phyloP scores from a whole-genome alignment of 805 yeast genomes.

The Hanseniaspora taiwanica region DNA sequence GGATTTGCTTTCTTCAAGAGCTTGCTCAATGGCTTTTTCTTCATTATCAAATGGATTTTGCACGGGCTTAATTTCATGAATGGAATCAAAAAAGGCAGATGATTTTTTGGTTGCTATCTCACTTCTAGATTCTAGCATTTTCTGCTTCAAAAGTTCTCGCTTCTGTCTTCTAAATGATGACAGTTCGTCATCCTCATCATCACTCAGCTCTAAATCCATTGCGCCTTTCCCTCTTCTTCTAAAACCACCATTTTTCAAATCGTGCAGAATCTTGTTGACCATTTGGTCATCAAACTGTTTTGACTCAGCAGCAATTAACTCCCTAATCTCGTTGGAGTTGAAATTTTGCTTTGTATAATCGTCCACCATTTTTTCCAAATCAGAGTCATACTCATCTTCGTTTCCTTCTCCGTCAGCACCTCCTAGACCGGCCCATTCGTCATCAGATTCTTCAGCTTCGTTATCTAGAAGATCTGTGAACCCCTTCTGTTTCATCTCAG shows the following conservation, averaged over 20 bases:
- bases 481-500: slow-evolving; percentile 47
- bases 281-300: slow-evolving; percentile 48
- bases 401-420: slow-evolving; percentile 33
- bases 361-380: slow-evolving; percentile 68
- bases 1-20: slow-evolving; percentile 17
- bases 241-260: slow-evolving; percentile 59
- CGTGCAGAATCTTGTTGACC: slow-evolving; percentile 55
- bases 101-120: slow-evolving; percentile 40
- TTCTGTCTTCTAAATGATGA: slow-evolving; percentile 28
- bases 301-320: slow-evolving; percentile 44
- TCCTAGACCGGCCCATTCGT: slow-evolving; percentile 76
- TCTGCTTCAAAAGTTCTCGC: slow-evolving; percentile 34
- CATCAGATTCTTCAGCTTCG: slow-evolving; percentile 83
- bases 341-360: slow-evolving; percentile 46
- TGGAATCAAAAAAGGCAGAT: slow-evolving; percentile 53
- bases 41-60: slow-evolving; percentile 21
- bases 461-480: slow-evolving; percentile 52
- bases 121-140: slow-evolving; percentile 33
- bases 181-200: slow-evolving; percentile 48
- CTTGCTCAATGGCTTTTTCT: slow-evolving; percentile 14
- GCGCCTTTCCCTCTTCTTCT: slow-evolving; percentile 42
- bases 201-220: slow-evolving; percentile 54
- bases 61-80: slow-evolving; percentile 30
- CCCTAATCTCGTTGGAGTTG: slow-evolving; percentile 45
- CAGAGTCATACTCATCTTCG: slow-evolving; percentile 48